Evolutionary conservation across 768 basidiomycete species (phyloP).

Genomic region (Boletus rubescentipes): DNA sequence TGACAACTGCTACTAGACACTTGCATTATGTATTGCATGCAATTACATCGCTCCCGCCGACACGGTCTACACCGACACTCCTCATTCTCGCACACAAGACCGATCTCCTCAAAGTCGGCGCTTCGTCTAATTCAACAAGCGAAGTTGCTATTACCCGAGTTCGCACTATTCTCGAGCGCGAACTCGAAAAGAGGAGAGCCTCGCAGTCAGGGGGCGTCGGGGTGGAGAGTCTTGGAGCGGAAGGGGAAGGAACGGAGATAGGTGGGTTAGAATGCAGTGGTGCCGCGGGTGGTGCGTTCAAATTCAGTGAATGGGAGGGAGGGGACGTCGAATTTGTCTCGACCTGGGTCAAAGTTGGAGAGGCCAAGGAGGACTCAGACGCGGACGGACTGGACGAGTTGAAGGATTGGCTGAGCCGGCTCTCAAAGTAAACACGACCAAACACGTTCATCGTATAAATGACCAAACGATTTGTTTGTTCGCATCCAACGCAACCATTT

Average conservation of each 20-base stretch:
- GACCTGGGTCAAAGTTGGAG: constrained; percentile 46
- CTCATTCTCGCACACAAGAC: constrained; percentile 75
- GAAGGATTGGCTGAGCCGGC: constrained; percentile 48
- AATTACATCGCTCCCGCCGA: constrained; percentile 70
- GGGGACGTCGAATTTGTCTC: constrained; percentile 72
- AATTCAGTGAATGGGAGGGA: constrained; percentile 81
- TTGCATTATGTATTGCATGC: constrained; percentile 71
- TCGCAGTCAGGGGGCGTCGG: constrained; percentile 66
- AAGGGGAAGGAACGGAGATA: constrained; percentile 61
- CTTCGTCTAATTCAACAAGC: constrained; percentile 33
- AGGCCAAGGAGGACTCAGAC: constrained; percentile 26
- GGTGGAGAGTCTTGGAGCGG: constrained; percentile 72
- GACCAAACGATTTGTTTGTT: background rate
- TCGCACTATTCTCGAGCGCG: constrained; percentile 76
- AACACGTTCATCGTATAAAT: constrained; percentile 25
- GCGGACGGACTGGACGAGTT: constrained; percentile 44
- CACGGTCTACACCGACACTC: constrained; percentile 57
- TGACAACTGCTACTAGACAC: constrained; percentile 46
- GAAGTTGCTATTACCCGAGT: constrained; percentile 70
- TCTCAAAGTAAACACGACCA: constrained; percentile 26
- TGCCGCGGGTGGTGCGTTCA: constrained; percentile 55
- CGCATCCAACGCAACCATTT: constrained; percentile 51
- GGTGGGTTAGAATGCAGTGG: constrained; percentile 74
- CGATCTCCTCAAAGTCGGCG: constrained; percentile 59
- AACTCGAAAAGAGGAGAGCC: constrained; percentile 72